Conservation (phyloP, 345 rosid species). For the Eutrema japonicum region DNA sequence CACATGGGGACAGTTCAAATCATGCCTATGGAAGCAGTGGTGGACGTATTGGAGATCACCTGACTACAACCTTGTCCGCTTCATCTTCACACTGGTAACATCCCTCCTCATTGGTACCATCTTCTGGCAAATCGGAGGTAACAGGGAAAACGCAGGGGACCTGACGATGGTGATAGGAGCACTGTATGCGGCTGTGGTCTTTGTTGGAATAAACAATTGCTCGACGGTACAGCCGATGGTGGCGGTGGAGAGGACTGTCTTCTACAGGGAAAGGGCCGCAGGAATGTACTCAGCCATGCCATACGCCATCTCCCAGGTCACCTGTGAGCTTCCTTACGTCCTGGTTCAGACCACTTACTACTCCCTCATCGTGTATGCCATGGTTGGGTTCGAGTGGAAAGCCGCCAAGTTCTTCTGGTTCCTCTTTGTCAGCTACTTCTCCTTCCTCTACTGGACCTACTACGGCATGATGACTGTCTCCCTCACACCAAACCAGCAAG, state of each 20-base stretch:
- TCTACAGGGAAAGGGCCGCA: constrained; percentile 66
- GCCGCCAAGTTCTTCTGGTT: constrained; percentile 76
- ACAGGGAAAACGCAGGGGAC: constrained; percentile 50
- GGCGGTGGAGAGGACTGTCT: constrained; percentile 69
- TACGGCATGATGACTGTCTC: constrained; percentile 96
- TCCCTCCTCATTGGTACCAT: constrained; percentile 60
- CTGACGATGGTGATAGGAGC: constrained; percentile 68
- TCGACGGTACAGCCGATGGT: constrained; percentile 67
- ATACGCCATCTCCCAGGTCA: constrained; percentile 55
- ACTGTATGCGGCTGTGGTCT: constrained; percentile 57
- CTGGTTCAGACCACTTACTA: constrained; percentile 64
- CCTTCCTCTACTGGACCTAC: constrained; percentile 88
- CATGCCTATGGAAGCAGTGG: constrained; percentile 73
- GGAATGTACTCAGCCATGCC: constrained; percentile 45
- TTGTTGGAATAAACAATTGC: constrained; percentile 70
- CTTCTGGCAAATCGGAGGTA: constrained; percentile 61
- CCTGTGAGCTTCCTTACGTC: constrained; percentile 67
- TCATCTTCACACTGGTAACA: constrained; percentile 52
- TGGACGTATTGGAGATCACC: constrained; percentile 80
- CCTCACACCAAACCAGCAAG: constrained; percentile 82
- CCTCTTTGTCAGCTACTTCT: constrained; percentile 72
- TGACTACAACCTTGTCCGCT: constrained; percentile 62
- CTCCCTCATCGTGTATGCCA: constrained; percentile 70
- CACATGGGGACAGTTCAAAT: constrained; percentile 62
- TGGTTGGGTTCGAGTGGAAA: constrained; percentile 76